Evolutionary conservation across 208 protist genomes (phyloP).

Genomic region (Phytomonas francai): DNA sequence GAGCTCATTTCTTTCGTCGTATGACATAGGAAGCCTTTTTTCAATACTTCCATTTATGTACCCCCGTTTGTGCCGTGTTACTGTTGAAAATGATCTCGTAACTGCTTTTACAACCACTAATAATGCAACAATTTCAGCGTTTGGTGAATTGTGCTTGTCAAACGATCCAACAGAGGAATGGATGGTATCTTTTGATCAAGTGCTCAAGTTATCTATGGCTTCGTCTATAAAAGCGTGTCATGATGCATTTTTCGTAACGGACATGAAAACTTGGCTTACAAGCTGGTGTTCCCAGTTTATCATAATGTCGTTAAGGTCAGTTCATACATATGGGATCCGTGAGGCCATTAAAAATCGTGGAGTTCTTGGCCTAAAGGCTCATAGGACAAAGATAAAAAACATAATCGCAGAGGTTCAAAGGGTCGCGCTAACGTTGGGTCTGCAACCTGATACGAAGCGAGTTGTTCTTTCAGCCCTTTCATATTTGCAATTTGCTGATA

Average conservation of each 20-base stretch:
- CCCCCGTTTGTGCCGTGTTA: slow-evolving; percentile 30
- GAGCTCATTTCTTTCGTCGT: slow-evolving; percentile 63
- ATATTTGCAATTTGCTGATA: slow-evolving; percentile 41
- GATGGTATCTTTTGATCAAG: slow-evolving; percentile 59
- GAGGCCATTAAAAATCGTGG: slow-evolving; percentile 48
- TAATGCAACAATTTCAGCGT: slow-evolving; percentile 34
- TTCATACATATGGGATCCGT: slow-evolving; percentile 57
- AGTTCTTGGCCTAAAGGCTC: slow-evolving; percentile 31
- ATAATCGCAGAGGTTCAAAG: slow-evolving; percentile 44
- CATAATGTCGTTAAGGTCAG: slow-evolving; percentile 54
- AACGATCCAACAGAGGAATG: slow-evolving; percentile 42
- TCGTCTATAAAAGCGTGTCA: slow-evolving; percentile 33
- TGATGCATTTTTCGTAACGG: slow-evolving; percentile 21
- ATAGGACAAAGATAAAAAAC: slow-evolving; percentile 42
- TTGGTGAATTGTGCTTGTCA: slow-evolving; percentile 27
- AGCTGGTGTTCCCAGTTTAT: slow-evolving; percentile 66
- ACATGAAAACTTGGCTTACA: slow-evolving; percentile 42
- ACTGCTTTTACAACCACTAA: slow-evolving; percentile 40
- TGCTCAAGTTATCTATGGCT: slow-evolving; percentile 45
- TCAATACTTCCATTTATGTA: slow-evolving; percentile 67
- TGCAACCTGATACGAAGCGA: not conserved
- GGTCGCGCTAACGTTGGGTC: slow-evolving; percentile 15
- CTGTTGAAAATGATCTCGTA: slow-evolving; percentile 27
- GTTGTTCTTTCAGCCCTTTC: slow-evolving; percentile 35
- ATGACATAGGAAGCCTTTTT: slow-evolving; percentile 26